Conservation (phyloP, 1,284 basidiomycete species). For the Cryptococcus sp. region DNA sequence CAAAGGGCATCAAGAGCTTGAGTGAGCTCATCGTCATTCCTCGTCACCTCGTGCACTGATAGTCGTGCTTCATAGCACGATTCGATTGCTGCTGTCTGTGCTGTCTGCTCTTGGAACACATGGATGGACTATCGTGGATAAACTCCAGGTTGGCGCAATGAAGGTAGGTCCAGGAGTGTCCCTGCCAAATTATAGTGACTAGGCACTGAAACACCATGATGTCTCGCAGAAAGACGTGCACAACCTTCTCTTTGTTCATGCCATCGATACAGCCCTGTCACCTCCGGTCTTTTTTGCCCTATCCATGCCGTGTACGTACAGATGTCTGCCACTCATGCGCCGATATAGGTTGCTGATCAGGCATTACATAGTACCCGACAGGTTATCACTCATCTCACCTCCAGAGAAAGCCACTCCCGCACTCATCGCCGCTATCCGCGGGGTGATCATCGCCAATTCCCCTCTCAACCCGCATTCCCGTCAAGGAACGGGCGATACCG, state of each 20-base stretch:
- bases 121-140: slow-evolving; percentile 38
- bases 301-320: slow-evolving; percentile 41
- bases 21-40: slow-evolving; percentile 29
- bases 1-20: slow-evolving; percentile 44
- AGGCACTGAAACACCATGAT: slow-evolving; percentile 5
- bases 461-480: slow-evolving; percentile 6
- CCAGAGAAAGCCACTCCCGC: slow-evolving; percentile 33
- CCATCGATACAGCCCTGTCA: slow-evolving; percentile 13
- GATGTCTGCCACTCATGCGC: neutral
- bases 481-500: slow-evolving; percentile 2
- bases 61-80: slow-evolving; percentile 22
- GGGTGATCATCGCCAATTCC: slow-evolving; percentile 31
- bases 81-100: slow-evolving; percentile 40
- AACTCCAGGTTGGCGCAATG: slow-evolving; percentile 31
- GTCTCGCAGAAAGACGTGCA: slow-evolving; percentile 37
- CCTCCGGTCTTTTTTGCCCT: slow-evolving; percentile 48
- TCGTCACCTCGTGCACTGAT: neutral
- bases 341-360: neutral
- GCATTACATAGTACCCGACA: slow-evolving; percentile 38
- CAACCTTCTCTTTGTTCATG: slow-evolving; percentile 41
- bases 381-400: slow-evolving; percentile 45
- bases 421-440: slow-evolving; percentile 39
- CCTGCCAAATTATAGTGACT: neutral
- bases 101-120: slow-evolving; percentile 37
- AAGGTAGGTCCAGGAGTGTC: slow-evolving; percentile 25